Percentiles rank a stretch among this genome's conserved stretches.
Conservation (phyloP, 257 asterid species). For the Nicotiana tomentosiformis region DNA sequence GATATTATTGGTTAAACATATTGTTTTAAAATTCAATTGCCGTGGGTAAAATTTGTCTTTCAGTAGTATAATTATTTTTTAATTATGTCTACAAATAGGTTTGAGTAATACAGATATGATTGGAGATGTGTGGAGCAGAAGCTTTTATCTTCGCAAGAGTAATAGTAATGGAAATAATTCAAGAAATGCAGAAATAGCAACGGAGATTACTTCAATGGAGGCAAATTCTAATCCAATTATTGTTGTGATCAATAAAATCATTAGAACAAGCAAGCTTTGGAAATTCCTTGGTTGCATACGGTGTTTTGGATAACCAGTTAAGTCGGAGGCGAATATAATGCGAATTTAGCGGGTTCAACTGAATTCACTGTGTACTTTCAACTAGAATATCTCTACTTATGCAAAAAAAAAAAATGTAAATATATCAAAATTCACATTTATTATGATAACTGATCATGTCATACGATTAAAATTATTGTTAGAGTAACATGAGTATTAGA, state of each 20-base stretch:
- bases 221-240: background rate
- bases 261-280: conserved; percentile 32
- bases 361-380: background rate
- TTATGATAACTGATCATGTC: no score
- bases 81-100: conserved; percentile 25
- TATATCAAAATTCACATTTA: no score
- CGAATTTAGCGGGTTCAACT: background rate
- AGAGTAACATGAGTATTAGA: background rate
- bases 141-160: conserved; percentile 51
- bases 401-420: background rate
- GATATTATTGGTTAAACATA: no score
- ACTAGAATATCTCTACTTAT: background rate
- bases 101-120: conserved; percentile 54
- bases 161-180: background rate
- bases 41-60: no score
- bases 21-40: no score
- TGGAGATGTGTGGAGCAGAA: conserved; percentile 64
- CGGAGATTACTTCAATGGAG: background rate
- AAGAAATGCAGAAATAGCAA: background rate
- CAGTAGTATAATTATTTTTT: no score
- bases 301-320: conserved; percentile 3
- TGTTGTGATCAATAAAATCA: conserved; percentile 22
- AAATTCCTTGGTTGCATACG: conserved; percentile 40
- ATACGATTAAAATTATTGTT: background rate
- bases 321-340: no score